A percentile compares a stretch with the other conserved stretches of the same genome.
These are phyloP conservation scores for Ophiostoma ulmi DNA, from an alignment of 2,329 filamentous ascomycete species.

Conservation along the genomic window DNA sequence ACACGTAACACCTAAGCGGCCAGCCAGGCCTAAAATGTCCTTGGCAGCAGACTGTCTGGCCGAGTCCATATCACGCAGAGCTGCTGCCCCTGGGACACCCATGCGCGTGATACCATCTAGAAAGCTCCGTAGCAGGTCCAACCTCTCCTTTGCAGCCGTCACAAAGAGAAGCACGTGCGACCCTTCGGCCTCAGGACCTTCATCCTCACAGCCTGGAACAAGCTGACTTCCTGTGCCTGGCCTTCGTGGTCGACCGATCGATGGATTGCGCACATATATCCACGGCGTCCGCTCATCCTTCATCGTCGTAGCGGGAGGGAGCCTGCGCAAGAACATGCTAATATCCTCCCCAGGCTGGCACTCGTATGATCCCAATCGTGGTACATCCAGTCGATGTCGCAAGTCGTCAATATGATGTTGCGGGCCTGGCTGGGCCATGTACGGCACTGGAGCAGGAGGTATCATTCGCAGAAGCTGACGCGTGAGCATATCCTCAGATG, in stretches of 20 bases:
- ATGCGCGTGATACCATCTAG: constrained; percentile 43
- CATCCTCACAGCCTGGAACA: constrained; percentile 45
- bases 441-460: background rate
- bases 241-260: constrained; percentile 28
- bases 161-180: constrained; percentile 47
- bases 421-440: background rate
- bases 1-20: constrained; percentile 50
- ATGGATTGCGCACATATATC: constrained; percentile 70
- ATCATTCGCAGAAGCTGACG: background rate
- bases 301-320: constrained; percentile 61
- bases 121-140: constrained; percentile 45
- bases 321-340: constrained; percentile 55
- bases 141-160: constrained; percentile 48
- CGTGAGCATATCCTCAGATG: background rate
- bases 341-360: constrained; percentile 46
- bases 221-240: constrained; percentile 35
- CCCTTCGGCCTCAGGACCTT: constrained; percentile 44
- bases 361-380: constrained; percentile 51
- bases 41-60: constrained; percentile 46
- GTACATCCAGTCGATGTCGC: constrained; percentile 48
- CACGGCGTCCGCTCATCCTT: constrained; percentile 49
- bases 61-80: constrained; percentile 46
- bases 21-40: constrained; percentile 58
- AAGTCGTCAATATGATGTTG: background rate
- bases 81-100: constrained; percentile 34